phyloP scores from a whole-genome alignment of 2,329 filamentous ascomycete species.

The Bipolaris victoriae region DNA sequence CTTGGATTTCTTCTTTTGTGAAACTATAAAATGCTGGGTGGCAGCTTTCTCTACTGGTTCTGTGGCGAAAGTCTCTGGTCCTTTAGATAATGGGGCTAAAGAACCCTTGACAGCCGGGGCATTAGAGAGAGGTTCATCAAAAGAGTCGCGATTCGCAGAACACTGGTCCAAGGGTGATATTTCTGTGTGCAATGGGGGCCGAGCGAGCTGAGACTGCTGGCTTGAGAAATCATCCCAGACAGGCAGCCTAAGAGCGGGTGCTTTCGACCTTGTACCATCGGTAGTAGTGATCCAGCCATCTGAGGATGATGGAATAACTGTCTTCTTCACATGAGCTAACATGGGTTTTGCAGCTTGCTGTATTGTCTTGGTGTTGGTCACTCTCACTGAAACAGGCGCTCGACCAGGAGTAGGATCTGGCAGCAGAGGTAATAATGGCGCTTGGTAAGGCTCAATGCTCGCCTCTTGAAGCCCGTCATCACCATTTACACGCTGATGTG shows the following conservation, averaged over 20 bases:
- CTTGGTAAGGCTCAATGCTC: conserved; percentile 24
- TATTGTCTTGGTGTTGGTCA: conserved; percentile 11
- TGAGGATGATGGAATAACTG: neutral
- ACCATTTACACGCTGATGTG: conserved; percentile 25
- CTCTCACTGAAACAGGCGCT: conserved; percentile 14
- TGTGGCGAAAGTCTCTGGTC: conserved; percentile 11
- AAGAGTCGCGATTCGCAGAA: neutral
- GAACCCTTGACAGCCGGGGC: conserved; percentile 5
- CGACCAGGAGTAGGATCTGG: conserved; percentile 6
- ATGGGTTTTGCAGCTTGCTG: neutral
- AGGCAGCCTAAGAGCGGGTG: conserved; percentile 2
- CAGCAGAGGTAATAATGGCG: conserved; percentile 18
- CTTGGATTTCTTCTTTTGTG: conserved; percentile 38
- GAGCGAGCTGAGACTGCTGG: neutral
- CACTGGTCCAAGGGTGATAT: neutral
- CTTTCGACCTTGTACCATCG: neutral
- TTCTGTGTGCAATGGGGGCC: neutral
- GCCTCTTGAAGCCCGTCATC: conserved; percentile 23
- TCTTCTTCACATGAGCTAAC: neutral
- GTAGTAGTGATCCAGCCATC: conserved; percentile 9
- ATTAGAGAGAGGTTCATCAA: neutral
- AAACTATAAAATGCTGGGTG: conserved; percentile 13
- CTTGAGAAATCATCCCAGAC: conserved; percentile 7
- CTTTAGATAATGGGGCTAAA: neutral
- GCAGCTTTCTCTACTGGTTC: neutral